Evolutionary conservation across 768 basidiomycete genomes (phyloP).

Genomic region (Pleurotus cornucopiae): DNA sequence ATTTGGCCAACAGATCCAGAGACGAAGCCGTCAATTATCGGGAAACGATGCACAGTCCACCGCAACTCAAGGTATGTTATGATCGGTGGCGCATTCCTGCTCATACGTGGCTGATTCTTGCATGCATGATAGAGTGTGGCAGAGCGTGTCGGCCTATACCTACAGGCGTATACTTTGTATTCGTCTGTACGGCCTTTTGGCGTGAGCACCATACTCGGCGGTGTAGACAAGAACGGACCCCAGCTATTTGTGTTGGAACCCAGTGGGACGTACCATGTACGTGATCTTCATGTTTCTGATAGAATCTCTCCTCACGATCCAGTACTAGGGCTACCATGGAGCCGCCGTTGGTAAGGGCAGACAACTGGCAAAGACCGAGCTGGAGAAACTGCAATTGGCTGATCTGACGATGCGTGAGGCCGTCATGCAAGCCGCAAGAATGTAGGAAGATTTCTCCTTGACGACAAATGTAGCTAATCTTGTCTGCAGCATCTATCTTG

Average conservation of each 20-base stretch:
- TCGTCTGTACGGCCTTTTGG: slow-evolving; percentile 98
- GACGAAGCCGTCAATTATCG: slow-evolving; percentile 78
- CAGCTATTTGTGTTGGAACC: slow-evolving; percentile 89
- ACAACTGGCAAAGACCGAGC: slow-evolving; percentile 94
- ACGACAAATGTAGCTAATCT: slow-evolving; percentile 7
- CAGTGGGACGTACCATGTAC: slow-evolving; percentile 84
- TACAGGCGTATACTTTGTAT: slow-evolving; percentile 95
- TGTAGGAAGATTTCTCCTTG: slow-evolving; percentile 48
- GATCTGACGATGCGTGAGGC: slow-evolving; percentile 82
- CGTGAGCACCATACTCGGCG: slow-evolving; percentile 86
- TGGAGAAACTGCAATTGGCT: slow-evolving; percentile 90
- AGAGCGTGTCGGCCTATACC: slow-evolving; percentile 83
- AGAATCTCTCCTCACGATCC: background rate
- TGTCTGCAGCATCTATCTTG: slow-evolving; percentile 79
- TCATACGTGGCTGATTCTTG: background rate
- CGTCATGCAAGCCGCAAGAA: slow-evolving; percentile 89
- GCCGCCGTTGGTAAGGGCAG: slow-evolving; percentile 98
- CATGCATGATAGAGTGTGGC: slow-evolving; percentile 30
- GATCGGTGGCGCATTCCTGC: background rate
- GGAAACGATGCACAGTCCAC: slow-evolving; percentile 65
- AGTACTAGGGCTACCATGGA: slow-evolving; percentile 81
- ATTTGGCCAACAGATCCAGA: slow-evolving; percentile 77
- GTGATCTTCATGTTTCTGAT: slow-evolving; percentile 21
- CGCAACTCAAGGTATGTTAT: slow-evolving; percentile 70
- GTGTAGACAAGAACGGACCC: slow-evolving; percentile 86